Evolutionary conservation across 192 early-diverging fungal genomes (phyloP), one percentile per base, ranked within the genome.

Genomic region (Spinellus fusiger): DNA sequence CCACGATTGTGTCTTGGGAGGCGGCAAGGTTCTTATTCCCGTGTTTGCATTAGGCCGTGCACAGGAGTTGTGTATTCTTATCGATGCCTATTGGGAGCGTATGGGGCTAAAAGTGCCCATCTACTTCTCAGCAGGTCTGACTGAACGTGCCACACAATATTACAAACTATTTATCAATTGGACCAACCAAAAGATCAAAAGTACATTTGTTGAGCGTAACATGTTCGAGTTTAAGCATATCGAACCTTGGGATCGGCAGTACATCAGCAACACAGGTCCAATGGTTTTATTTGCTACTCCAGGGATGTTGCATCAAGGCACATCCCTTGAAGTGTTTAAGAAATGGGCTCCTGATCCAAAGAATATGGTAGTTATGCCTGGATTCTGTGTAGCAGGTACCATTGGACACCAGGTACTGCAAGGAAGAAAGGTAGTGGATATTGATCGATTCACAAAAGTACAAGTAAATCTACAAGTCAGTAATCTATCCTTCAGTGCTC

Each of bases 351-450:
- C 82, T 0, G 82, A 94, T 68, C 89, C 91, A 4, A 84, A 87
- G 60, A 99, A 99, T 60, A 97, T 95, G 92, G 81, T 96, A 29
- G 96, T 99, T 59, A 86, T 99, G 85, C 96, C 96, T 6, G 96
- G 96, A 10, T 99, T 92, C 73, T 99, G 96, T 73, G 91, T 94
- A 0, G 84, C 96, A 0, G 96, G 96, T 22, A 99, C 96, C 0
- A 90, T 99, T 10, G 96, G 96, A 5, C 89, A 91, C 31, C 90
- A 92, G 44, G 94, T 99, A 0, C 76, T 99, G 33, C 84, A 87
- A 23, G 93, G 93, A 3, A 87, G 92, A 64, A 94, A 94, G 59
- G 62, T 79, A 13, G 91, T 99, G 37, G 82, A 91, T 8, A 80
- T 93, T 8, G 96, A 97, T 73, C 67, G 77, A 22, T 87, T 81